Evolutionary conservation across 1,284 basidiomycete genomes (phyloP).

Genomic region (Naganishia sp.): DNA sequence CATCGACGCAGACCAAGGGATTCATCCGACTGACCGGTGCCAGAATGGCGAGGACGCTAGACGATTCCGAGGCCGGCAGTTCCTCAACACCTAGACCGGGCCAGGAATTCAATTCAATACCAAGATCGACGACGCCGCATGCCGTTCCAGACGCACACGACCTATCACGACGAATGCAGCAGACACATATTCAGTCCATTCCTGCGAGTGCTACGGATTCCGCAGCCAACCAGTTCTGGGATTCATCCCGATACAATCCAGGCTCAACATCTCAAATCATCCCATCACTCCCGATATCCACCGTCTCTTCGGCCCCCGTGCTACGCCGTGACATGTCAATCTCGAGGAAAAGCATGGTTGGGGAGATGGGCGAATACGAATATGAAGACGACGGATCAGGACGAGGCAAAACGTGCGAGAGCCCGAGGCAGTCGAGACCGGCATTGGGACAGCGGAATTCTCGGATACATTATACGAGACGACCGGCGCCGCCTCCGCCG

Average conservation of each 20-base stretch:
- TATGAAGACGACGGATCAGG: neutral
- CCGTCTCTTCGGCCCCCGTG: slow-evolving; percentile 12
- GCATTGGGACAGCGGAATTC: slow-evolving; percentile 11
- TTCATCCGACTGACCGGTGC: slow-evolving; percentile 16
- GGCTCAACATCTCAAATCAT: slow-evolving; percentile 22
- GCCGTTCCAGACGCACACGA: neutral
- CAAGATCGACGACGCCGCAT: neutral
- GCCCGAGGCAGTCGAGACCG: neutral
- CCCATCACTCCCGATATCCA: slow-evolving; percentile 14
- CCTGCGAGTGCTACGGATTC: neutral
- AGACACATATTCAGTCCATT: too few species aligned
- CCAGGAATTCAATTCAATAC: neutral
- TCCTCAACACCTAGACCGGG: neutral
- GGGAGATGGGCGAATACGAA: slow-evolving; percentile 22
- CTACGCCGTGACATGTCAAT: slow-evolving; percentile 14
- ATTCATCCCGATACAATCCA: slow-evolving; percentile 9
- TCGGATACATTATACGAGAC: slow-evolving; percentile 20
- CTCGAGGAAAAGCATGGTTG: slow-evolving; percentile 27
- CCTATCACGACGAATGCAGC: neutral
- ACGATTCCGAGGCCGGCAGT: neutral
- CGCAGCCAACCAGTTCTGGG: neutral
- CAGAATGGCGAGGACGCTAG: slow-evolving; percentile 17
- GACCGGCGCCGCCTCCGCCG: slow-evolving; percentile 22
- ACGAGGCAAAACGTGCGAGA: slow-evolving; percentile 5
- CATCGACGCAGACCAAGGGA: neutral